Percentiles rank a stretch among this genome's conserved stretches.
phyloP scores from a whole-genome alignment of 306 rosid species.

The Quercus cerris region DNA sequence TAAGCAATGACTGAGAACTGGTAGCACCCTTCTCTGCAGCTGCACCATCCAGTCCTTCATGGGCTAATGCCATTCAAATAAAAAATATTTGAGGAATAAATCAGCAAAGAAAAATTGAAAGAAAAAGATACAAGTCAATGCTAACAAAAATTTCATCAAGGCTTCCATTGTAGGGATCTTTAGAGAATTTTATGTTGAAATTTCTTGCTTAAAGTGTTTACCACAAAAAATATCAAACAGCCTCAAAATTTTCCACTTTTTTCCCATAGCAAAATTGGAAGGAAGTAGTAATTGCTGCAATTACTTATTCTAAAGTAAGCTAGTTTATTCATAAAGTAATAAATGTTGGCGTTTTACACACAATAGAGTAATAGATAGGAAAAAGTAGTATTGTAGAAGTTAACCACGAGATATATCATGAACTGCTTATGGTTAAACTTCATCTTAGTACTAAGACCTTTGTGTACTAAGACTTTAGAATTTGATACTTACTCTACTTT shows the following conservation, averaged over 20 bases:
- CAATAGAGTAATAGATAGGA: not conserved
- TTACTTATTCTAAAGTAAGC: not conserved
- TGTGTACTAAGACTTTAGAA: too few relatives aligned
- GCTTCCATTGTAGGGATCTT: not conserved
- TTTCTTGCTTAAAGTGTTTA: not conserved
- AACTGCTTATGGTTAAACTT: too few relatives aligned
- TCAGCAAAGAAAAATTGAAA: too few relatives aligned
- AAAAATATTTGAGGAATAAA: too few relatives aligned
- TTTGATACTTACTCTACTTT: too few relatives aligned
- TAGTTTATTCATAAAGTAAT: not conserved
- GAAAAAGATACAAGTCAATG: not conserved
- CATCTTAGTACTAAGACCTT: too few relatives aligned
- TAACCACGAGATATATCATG: too few relatives aligned
- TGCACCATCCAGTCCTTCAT: constrained; percentile 4
- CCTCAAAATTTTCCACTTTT: not conserved
- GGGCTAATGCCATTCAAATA: too few relatives aligned
- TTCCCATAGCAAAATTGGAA: too few relatives aligned
- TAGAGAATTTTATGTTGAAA: not conserved
- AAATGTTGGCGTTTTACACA: not conserved
- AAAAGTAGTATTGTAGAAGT: not conserved
- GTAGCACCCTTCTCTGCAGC: constrained; percentile 4
- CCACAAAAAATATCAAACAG: not conserved
- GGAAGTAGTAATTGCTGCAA: too few relatives aligned
- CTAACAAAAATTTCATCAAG: not conserved
- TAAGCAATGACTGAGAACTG: not conserved